Percentiles rank a stretch among this genome's conserved stretches.
Evolutionary conservation across 169 alveolate genomes (phyloP).

Genomic region (Ichthyophthirius multifiliis): DNA sequence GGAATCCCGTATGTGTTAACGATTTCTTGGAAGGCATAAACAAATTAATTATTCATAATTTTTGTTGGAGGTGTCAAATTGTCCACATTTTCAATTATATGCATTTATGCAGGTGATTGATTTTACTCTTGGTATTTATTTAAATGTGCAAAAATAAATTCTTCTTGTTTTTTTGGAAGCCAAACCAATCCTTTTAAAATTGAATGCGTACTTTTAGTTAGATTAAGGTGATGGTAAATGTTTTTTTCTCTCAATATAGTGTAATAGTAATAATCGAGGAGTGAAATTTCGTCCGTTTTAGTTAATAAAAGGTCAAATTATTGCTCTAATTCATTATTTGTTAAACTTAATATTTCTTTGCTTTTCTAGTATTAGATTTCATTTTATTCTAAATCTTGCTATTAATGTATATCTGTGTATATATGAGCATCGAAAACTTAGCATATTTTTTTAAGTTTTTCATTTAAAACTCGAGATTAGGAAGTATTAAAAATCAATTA

Average conservation of each 20-base stretch:
- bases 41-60: constrained; percentile 90
- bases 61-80: constrained; percentile 93
- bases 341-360: neutral
- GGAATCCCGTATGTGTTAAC: constrained; percentile 99
- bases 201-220: neutral
- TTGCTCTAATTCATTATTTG: neutral
- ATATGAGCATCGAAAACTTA: neutral
- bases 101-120: no score
- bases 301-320: neutral
- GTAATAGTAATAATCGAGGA: neutral
- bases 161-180: constrained; percentile 4
- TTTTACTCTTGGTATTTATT: no score
- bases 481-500: neutral
- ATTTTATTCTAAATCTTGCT: neutral
- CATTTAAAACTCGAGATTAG: neutral
- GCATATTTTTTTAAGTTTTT: neutral
- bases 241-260: neutral
- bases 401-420: neutral
- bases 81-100: no score
- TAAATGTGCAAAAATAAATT: no score
- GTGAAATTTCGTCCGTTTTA: neutral
- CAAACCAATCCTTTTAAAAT: neutral
- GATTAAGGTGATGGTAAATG: neutral
- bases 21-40: constrained; percentile 88
- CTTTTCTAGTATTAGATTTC: neutral